phyloP scores from a whole-genome alignment of 176 grass and related monocot species.

The Eremochloa ophiuroides region DNA sequence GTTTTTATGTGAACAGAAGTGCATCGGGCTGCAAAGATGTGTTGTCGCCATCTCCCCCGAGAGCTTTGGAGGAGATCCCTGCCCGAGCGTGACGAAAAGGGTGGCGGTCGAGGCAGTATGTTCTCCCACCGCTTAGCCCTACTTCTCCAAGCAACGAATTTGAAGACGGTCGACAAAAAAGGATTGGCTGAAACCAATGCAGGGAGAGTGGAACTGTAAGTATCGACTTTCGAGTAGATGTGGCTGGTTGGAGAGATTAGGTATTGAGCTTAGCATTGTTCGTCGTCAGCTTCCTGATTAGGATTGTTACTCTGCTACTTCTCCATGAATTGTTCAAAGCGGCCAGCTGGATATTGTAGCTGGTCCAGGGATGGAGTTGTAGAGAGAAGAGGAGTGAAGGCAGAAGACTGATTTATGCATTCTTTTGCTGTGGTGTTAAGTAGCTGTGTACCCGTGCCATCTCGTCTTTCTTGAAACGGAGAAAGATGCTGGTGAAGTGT shows the following conservation, averaged over 20 bases:
- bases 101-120: conserved; percentile 85
- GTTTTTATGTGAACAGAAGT: conserved; percentile 53
- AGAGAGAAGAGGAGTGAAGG: conserved; percentile 1
- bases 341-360: conserved; percentile 39
- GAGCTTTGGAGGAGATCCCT: conserved; percentile 67
- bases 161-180: conserved; percentile 2
- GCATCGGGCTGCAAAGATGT: conserved; percentile 79
- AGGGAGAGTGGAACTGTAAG: conserved; percentile 64
- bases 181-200: not conserved
- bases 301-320: conserved; percentile 17
- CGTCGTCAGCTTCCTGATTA: conserved; percentile 36
- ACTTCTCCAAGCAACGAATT: conserved; percentile 13
- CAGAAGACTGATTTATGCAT: conserved; percentile 46
- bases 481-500: conserved; percentile 44
- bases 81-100: conserved; percentile 68
- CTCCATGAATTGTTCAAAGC: conserved; percentile 59
- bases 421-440: conserved; percentile 25
- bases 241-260: conserved; percentile 37
- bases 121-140: conserved; percentile 33
- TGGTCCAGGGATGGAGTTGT: conserved; percentile 58
- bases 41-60: conserved; percentile 57
- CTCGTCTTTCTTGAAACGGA: conserved; percentile 45
- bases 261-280: conserved; percentile 34
- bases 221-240: conserved; percentile 32
- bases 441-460: not conserved